Evolutionary conservation across 331 rosid species (phyloP).

Genomic region (Acacia pycnantha): DNA sequence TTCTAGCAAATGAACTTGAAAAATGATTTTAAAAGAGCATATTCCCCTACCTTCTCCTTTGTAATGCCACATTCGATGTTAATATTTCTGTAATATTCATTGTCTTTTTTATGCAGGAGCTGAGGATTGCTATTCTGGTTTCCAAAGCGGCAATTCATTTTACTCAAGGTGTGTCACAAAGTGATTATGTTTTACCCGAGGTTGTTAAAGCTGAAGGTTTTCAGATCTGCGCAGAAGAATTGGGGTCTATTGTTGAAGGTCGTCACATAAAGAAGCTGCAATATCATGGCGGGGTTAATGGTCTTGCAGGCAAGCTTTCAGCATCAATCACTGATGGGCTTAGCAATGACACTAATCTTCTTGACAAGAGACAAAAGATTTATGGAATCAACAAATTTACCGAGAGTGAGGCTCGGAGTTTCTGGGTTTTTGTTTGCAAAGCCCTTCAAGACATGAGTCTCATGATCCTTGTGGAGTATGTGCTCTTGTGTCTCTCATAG

Average conservation of each 20-base stretch:
- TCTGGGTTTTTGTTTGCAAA: conserved; percentile 93
- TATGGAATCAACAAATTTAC: conserved; percentile 84
- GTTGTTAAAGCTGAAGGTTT: conserved; percentile 82
- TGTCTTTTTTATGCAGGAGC: conserved; percentile 50
- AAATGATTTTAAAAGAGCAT: neutral
- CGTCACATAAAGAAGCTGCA: conserved; percentile 78
- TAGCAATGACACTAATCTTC: conserved; percentile 37
- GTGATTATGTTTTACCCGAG: conserved; percentile 69
- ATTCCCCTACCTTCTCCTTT: neutral
- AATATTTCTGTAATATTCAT: conserved; percentile 18
- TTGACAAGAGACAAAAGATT: conserved; percentile 50
- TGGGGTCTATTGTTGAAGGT: conserved; percentile 87
- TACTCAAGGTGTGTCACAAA: conserved; percentile 64
- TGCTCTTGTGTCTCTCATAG: conserved; percentile 76
- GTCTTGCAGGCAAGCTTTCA: conserved; percentile 70
- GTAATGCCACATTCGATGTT: neutral
- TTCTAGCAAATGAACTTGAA: neutral
- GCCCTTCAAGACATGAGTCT: conserved; percentile 98
- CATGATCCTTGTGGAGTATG: conserved; percentile 83
- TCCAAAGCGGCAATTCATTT: conserved; percentile 93
- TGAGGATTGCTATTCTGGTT: conserved; percentile 81
- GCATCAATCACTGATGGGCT: conserved; percentile 66
- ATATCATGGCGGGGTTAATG: conserved; percentile 68
- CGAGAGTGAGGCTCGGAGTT: conserved; percentile 66
- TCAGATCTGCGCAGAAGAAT: conserved; percentile 79